Evolutionary conservation across 2,329 filamentous ascomycete species (phyloP), one percentile per base, ranked within the genome.

Genomic region (Ophiostoma himal-ulmi): DNA sequence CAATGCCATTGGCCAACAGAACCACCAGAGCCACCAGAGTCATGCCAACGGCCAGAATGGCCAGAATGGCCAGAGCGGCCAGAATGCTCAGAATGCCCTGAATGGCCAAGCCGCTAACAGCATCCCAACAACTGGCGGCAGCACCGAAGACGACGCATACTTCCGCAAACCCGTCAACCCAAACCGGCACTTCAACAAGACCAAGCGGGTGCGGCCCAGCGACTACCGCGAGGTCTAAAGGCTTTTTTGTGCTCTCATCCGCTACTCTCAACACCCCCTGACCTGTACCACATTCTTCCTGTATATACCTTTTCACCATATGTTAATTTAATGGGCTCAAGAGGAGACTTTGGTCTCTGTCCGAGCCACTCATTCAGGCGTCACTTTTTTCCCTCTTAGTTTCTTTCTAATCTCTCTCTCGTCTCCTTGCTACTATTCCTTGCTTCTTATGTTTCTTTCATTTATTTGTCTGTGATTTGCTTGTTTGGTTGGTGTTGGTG

Each of bases 141-240:
- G 30, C 62, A 54, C 88, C 73, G 92, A 96, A 70, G 93, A 96
- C 71, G 92, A 93, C 72, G 92, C 95, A 7, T 99, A 99, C 81
- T 96, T 98, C 79, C 88, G 95, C 71, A 94, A 97, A 79, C 95
- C 95, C 0, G 92, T 98, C 73, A 99, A 99, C 78, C 94, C 94
- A 2, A 92, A 97, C 77, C 88, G 95, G 68, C 92, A 95, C 77
- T 90, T 94, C 79, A 92, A 93, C 77, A 87, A 91, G 76, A 89
- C 93, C 76, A 88, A 90, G 74, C 85, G 92, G 75, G 88, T 92
- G 70, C 86, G 95, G 70, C 94, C 94, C 13, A 95, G 92, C 78
- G 95, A 99, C 81, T 98, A 95, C 79, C 87, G 92, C 74, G 92
- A 96, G 82, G 83, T 97, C 67, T 94, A 77, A 82, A 3, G 1